A percentile compares a stretch with the other conserved stretches of the same genome.
phyloP scores from a whole-genome alignment of 345 rosid species.

The Eucalyptus paniculata region DNA sequence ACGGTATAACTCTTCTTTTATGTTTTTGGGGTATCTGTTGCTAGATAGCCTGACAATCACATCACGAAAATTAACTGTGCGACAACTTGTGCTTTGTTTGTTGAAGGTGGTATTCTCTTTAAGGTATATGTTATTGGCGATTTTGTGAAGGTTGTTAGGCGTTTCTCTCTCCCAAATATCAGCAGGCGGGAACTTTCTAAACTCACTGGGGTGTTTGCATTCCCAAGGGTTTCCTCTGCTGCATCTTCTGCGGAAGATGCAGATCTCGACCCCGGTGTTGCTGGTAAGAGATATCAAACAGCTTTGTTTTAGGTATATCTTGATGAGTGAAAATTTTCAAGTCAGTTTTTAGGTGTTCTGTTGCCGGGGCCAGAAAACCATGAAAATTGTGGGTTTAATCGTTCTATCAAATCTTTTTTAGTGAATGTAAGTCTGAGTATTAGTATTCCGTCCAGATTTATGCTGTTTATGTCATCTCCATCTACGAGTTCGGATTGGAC shows the following conservation, averaged over 20 bases:
- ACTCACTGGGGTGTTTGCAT: constrained; percentile 44
- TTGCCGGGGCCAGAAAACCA: neutral
- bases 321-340: neutral
- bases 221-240: constrained; percentile 88
- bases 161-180: constrained; percentile 73
- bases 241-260: constrained; percentile 81
- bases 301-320: neutral
- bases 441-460: neutral
- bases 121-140: constrained; percentile 80
- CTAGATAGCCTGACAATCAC: neutral
- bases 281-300: constrained; percentile 27
- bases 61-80: neutral
- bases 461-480: neutral
- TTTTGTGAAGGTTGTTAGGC: constrained; percentile 66
- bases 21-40: neutral
- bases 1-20: constrained; percentile 34
- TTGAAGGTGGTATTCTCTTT: constrained; percentile 75
- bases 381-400: neutral
- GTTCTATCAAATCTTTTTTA: neutral
- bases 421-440: neutral
- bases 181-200: constrained; percentile 37
- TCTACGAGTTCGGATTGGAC: neutral
- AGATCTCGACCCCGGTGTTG: constrained; percentile 61
- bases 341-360: neutral
- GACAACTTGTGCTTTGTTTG: neutral